Evolutionary conservation across 148 eudicot genomes (phyloP).

Genomic region (Hydrangea macrophylla): DNA sequence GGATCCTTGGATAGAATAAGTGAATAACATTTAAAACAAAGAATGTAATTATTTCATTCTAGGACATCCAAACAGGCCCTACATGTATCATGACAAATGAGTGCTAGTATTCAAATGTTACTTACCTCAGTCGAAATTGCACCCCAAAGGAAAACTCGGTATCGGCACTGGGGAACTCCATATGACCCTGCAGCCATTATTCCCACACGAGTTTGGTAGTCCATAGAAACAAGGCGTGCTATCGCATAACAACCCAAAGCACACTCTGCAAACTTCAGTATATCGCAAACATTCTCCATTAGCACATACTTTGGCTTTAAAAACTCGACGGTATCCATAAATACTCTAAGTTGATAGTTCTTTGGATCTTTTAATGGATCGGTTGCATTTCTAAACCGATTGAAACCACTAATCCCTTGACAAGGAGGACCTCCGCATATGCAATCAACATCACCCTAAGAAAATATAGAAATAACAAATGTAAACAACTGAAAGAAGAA

Average conservation of each 20-base stretch:
- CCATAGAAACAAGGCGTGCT: constrained; percentile 28
- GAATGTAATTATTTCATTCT: no score
- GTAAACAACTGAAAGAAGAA: background rate
- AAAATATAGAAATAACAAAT: background rate
- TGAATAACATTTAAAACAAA: no score
- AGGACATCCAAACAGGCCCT: no score
- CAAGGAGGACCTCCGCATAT: constrained; percentile 47
- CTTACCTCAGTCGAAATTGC: constrained; percentile 29
- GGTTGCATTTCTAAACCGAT: constrained; percentile 19
- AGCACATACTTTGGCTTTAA: constrained; percentile 29
- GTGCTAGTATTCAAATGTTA: background rate
- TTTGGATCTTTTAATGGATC: constrained; percentile 30
- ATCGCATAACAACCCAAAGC: constrained; percentile 26
- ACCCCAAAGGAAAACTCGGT: constrained; percentile 41
- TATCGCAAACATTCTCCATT: constrained; percentile 40
- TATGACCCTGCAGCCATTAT: constrained; percentile 39
- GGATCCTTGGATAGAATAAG: no score
- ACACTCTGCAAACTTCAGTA: constrained; percentile 23
- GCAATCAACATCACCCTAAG: constrained; percentile 28
- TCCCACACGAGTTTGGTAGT: constrained; percentile 36
- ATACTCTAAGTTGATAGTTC: constrained; percentile 30
- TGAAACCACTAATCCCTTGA: constrained; percentile 44
- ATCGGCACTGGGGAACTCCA: constrained; percentile 35
- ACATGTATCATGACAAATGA: background rate
- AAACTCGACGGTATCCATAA: constrained; percentile 32